Conservation (phyloP, 2,329 filamentous ascomycete species). For the Sporothrix globosa region DNA sequence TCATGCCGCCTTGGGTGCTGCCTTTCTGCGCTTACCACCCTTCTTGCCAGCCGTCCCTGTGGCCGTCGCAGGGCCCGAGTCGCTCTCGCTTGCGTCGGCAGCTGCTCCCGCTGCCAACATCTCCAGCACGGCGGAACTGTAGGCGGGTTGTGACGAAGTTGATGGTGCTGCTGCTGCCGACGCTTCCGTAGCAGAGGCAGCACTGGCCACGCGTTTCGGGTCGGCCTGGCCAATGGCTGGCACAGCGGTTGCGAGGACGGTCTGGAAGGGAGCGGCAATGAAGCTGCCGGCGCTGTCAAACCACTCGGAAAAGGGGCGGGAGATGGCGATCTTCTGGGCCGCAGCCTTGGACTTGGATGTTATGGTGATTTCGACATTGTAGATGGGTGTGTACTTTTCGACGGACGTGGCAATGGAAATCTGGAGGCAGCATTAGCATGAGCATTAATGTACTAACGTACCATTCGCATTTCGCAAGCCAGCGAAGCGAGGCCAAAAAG, state of each 20-base stretch:
- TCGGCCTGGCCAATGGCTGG: slow-evolving; percentile 68
- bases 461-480: background rate
- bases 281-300: slow-evolving; percentile 75
- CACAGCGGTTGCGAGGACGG: slow-evolving; percentile 71
- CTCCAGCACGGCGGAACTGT: slow-evolving; percentile 53
- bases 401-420: slow-evolving; percentile 72
- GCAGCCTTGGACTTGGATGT: slow-evolving; percentile 45
- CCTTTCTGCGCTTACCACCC: slow-evolving; percentile 54
- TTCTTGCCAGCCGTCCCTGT: slow-evolving; percentile 45
- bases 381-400: slow-evolving; percentile 80
- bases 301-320: slow-evolving; percentile 71
- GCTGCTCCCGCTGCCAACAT: slow-evolving; percentile 46
- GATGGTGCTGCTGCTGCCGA: slow-evolving; percentile 41
- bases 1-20: slow-evolving; percentile 29
- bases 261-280: slow-evolving; percentile 75
- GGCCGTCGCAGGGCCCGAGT: slow-evolving; percentile 1
- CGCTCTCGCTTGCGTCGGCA: slow-evolving; percentile 39
- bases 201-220: slow-evolving; percentile 55
- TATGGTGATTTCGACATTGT: slow-evolving; percentile 71
- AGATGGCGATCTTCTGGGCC: slow-evolving; percentile 56
- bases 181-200: slow-evolving; percentile 42
- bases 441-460: no score
- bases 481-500: slow-evolving; percentile 5
- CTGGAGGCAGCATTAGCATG: slow-evolving; percentile 47
- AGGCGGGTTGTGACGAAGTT: slow-evolving; percentile 43